These are phyloP conservation scores for Trapa incisa DNA, from an alignment of 345 rosid species.

Conservation along the genomic window DNA sequence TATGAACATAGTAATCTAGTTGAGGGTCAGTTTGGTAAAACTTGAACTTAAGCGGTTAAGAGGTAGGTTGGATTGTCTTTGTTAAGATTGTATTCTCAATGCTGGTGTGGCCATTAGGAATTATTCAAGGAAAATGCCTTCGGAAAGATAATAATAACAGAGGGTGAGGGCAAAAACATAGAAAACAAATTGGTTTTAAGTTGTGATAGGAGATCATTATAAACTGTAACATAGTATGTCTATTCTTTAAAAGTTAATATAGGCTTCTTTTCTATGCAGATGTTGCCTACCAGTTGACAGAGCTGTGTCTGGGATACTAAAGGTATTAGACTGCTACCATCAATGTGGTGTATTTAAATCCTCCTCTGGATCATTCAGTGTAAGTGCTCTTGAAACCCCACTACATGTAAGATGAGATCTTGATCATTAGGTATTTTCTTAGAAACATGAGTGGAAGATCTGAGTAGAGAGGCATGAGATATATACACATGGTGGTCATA, in stretches of 20 bases:
- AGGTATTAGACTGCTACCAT: too few species aligned
- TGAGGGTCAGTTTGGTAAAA: neutral
- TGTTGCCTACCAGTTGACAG: slow-evolving; percentile 61
- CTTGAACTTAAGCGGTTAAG: neutral
- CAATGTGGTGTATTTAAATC: neutral
- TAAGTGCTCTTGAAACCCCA: neutral
- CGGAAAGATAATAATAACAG: neutral
- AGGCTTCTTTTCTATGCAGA: slow-evolving; percentile 29
- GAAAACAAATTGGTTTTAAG: neutral
- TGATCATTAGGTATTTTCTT: neutral
- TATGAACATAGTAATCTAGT: neutral
- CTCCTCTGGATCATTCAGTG: neutral
- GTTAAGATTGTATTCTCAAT: neutral
- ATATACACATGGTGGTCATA: neutral
- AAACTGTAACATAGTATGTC: neutral
- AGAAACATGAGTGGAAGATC: neutral
- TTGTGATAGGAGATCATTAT: neutral
- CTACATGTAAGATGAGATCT: neutral
- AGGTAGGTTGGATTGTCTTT: neutral
- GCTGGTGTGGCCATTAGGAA: neutral
- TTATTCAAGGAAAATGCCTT: neutral
- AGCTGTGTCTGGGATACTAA: slow-evolving; percentile 29
- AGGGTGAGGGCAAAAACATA: neutral
- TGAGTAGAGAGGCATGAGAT: neutral
- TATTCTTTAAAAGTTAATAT: neutral